phyloP scores from a whole-genome alignment of 371 early-diverging fungal species.

The Lichtheimia ramosa region DNA sequence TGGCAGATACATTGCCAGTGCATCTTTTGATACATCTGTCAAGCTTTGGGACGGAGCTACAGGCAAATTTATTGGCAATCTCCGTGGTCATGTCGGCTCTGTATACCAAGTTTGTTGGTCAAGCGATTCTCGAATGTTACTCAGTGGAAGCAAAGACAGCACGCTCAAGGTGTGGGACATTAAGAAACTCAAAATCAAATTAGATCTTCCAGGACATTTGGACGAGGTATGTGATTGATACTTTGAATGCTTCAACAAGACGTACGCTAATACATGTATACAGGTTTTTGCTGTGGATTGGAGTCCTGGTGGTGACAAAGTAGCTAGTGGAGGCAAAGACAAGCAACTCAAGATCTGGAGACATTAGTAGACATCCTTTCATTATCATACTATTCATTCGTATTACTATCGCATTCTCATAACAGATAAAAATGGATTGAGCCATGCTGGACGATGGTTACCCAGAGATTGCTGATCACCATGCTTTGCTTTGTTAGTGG shows the following conservation, averaged over 20 bases:
- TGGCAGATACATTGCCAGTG: constrained; percentile 90
- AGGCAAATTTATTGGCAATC: constrained; percentile 91
- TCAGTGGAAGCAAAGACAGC: constrained; percentile 91
- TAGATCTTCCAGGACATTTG: constrained; percentile 93
- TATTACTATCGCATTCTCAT: too few relatives aligned
- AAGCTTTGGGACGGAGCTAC: constrained; percentile 96
- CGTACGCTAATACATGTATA: background rate
- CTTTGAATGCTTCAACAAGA: background rate
- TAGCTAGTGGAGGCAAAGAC: constrained; percentile 94
- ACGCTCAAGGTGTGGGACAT: constrained; percentile 95
- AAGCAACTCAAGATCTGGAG: constrained; percentile 80
- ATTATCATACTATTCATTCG: background rate
- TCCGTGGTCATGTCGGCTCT: constrained; percentile 92
- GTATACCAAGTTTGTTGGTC: constrained; percentile 96
- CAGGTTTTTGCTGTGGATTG: constrained; percentile 94
- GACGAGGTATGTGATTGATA: constrained; percentile 63
- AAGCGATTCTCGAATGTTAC: constrained; percentile 86
- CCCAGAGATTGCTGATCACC: background rate
- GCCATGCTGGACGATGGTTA: too few relatives aligned
- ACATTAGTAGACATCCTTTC: constrained; percentile 31
- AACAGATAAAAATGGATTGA: too few relatives aligned
- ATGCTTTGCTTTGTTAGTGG: background rate
- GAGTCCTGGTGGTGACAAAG: constrained; percentile 90
- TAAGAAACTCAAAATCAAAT: constrained; percentile 81
- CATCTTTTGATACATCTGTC: constrained; percentile 97